These are phyloP conservation scores for Alternaria atra DNA, from an alignment of 2,329 filamentous ascomycete genomes.

Conservation along the genomic window DNA sequence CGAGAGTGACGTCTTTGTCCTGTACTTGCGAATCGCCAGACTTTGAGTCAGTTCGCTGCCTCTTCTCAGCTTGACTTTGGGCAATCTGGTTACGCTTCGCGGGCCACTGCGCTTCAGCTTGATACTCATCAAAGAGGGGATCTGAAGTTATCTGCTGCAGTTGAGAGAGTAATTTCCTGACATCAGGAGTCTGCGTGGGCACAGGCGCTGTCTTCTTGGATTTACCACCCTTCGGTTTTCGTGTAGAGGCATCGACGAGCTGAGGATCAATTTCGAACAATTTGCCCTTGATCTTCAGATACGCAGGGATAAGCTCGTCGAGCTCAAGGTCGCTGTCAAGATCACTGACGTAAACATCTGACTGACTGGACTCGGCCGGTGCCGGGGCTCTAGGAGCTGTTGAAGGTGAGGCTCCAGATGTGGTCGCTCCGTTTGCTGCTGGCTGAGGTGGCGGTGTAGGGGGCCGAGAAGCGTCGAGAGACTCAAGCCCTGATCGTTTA, in stretches of 20 bases:
- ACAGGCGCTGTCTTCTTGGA: slow-evolving; percentile 27
- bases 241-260: slow-evolving; percentile 62
- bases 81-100: slow-evolving; percentile 54
- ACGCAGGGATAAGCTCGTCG: slow-evolving; percentile 70
- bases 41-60: slow-evolving; percentile 16
- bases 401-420: neutral
- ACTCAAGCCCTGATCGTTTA: slow-evolving; percentile 26
- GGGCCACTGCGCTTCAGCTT: slow-evolving; percentile 59
- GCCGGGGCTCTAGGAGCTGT: slow-evolving; percentile 9
- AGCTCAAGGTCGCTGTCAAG: slow-evolving; percentile 61
- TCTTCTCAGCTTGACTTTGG: slow-evolving; percentile 48
- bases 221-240: slow-evolving; percentile 43
- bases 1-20: neutral
- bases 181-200: slow-evolving; percentile 54
- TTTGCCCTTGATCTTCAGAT: slow-evolving; percentile 74
- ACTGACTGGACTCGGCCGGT: slow-evolving; percentile 24
- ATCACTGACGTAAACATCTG: slow-evolving; percentile 57
- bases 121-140: slow-evolving; percentile 59
- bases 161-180: slow-evolving; percentile 75
- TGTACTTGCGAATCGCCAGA: neutral
- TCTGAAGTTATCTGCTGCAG: slow-evolving; percentile 77
- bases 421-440: neutral
- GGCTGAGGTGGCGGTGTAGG: slow-evolving; percentile 17
- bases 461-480: slow-evolving; percentile 37
- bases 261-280: slow-evolving; percentile 60